A percentile compares a stretch with the other conserved stretches of the same genome.
Conservation (phyloP, 768 basidiomycete genomes). For the Lentinula boryana region DNA sequence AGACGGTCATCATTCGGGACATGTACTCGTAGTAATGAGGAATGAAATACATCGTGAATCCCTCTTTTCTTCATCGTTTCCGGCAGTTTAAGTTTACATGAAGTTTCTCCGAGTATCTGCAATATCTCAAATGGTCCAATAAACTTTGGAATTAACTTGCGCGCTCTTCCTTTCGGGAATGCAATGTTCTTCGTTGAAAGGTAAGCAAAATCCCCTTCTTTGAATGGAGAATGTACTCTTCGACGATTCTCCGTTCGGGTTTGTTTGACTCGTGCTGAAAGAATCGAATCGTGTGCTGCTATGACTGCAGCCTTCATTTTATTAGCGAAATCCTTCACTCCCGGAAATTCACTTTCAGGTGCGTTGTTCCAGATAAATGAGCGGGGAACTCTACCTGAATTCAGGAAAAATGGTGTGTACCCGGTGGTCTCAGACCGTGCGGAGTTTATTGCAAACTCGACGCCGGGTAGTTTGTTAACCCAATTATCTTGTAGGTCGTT, state of each 20-base stretch:
- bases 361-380: conserved; percentile 4
- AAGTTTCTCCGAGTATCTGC: conserved; percentile 1
- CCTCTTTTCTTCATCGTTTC: conserved; percentile 12
- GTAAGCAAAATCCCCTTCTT: conserved; percentile 21
- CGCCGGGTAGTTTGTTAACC: conserved; percentile 7
- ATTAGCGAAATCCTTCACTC: too few species aligned
- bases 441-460: neutral
- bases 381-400: neutral
- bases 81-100: conserved; percentile 21
- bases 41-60: conserved; percentile 24
- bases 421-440: conserved; percentile 12
- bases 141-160: conserved; percentile 26
- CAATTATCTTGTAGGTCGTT: conserved; percentile 15
- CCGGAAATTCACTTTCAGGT: too few species aligned
- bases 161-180: conserved; percentile 23
- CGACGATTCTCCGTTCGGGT: too few species aligned
- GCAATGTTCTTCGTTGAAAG: conserved; percentile 25
- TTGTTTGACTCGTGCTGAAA: too few species aligned
- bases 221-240: too few species aligned
- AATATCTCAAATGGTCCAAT: conserved; percentile 26
- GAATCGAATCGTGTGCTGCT: too few species aligned
- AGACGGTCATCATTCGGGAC: neutral
- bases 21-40: conserved; percentile 16
- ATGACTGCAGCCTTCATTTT: too few species aligned
- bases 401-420: neutral